Conservation (phyloP, 176 grass and related monocot genomes). For the Bolboschoenus planiculmis region DNA sequence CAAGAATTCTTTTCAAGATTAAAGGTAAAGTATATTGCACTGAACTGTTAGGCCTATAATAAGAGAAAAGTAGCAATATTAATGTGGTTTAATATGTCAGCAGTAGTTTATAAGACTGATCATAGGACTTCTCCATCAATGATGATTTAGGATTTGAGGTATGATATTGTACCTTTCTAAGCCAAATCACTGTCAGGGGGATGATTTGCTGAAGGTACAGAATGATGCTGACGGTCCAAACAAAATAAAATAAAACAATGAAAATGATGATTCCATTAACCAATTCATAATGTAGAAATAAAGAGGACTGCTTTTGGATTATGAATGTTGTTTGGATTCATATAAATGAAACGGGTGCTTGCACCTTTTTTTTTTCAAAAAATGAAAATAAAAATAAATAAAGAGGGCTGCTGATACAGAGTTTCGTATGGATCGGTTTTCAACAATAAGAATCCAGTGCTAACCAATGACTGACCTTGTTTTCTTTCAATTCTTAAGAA, state of each 20-base stretch:
- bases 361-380: no score
- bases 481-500: neutral
- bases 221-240: neutral
- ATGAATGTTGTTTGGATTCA: no score
- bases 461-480: neutral
- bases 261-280: neutral
- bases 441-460: neutral
- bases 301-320: neutral
- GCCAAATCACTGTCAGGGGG: neutral
- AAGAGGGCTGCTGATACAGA: neutral
- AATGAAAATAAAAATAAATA: no score
- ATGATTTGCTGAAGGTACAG: neutral
- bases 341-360: no score
- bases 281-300: neutral
- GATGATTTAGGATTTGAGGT: neutral
- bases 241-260: neutral
- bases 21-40: conserved; percentile 19
- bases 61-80: neutral
- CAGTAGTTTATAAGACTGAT: neutral
- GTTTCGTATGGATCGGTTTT: neutral
- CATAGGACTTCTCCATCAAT: neutral
- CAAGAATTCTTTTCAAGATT: conserved; percentile 47
- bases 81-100: neutral
- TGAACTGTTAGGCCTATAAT: neutral
- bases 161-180: neutral